Conservation (phyloP, 2,329 filamentous ascomycete genomes). For the Zasmidium citrigriseum region DNA sequence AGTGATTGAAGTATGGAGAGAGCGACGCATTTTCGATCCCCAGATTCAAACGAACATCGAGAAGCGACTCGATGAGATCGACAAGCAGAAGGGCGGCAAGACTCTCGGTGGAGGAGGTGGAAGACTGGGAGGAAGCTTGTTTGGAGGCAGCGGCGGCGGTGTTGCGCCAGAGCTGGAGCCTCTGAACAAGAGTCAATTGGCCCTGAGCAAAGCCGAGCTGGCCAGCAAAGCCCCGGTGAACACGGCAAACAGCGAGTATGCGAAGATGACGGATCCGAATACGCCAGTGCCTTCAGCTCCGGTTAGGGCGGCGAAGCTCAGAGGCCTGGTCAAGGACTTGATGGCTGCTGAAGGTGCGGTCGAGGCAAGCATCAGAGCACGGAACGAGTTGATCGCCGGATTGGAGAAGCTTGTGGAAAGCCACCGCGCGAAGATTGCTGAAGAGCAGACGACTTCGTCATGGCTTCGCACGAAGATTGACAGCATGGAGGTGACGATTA, state of each 20-base stretch:
- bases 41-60: conserved; percentile 82
- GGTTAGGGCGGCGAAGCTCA: conserved; percentile 87
- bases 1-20: conserved; percentile 92
- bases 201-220: conserved; percentile 70
- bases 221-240: conserved; percentile 67
- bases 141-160: conserved; percentile 58
- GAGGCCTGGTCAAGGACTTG: conserved; percentile 84
- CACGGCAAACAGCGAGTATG: conserved; percentile 77
- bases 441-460: conserved; percentile 67
- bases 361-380: conserved; percentile 83
- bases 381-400: conserved; percentile 73
- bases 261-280: conserved; percentile 74
- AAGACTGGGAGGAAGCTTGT: conserved; percentile 67
- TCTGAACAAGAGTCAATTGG: conserved; percentile 72
- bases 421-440: conserved; percentile 68
- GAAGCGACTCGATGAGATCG: conserved; percentile 67
- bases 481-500: conserved; percentile 78
- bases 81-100: conserved; percentile 44
- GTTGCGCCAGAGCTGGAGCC: conserved; percentile 76
- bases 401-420: conserved; percentile 79
- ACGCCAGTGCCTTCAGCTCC: conserved; percentile 74
- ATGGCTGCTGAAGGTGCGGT: conserved; percentile 87
- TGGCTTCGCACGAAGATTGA: conserved; percentile 67
- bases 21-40: conserved; percentile 78
- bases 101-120: conserved; percentile 24